phyloP scores from a whole-genome alignment of 345 rosid genomes.

The Hibiscus tridactylites region DNA sequence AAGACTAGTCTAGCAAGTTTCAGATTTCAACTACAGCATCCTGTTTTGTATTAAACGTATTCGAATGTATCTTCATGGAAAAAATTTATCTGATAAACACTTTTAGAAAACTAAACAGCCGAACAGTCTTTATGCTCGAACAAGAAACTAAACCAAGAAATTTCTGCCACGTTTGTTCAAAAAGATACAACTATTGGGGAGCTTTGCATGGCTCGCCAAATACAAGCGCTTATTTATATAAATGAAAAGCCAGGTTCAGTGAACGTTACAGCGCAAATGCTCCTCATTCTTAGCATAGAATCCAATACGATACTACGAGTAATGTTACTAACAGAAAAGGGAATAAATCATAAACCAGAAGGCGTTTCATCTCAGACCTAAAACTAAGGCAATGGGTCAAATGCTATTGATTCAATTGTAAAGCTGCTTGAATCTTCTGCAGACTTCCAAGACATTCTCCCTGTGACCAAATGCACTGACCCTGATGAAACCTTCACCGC shows the following conservation, averaged over 20 bases:
- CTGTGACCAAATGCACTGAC: constrained; percentile 95
- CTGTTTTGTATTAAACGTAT: neutral
- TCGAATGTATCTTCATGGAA: neutral
- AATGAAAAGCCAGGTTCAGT: neutral
- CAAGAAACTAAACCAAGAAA: neutral
- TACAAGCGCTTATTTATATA: neutral
- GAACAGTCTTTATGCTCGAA: neutral
- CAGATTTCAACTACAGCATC: neutral
- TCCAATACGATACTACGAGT: neutral
- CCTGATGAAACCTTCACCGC: constrained; percentile 85
- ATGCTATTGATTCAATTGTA: constrained; percentile 34
- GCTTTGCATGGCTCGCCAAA: neutral
- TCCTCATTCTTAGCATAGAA: neutral
- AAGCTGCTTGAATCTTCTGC: constrained; percentile 84
- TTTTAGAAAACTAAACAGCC: neutral
- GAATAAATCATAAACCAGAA: neutral
- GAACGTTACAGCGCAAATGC: neutral
- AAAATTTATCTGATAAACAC: neutral
- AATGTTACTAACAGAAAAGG: neutral
- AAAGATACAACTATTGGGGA: neutral
- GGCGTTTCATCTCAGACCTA: neutral
- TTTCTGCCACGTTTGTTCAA: neutral
- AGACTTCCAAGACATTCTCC: constrained; percentile 78
- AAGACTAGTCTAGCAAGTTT: neutral
- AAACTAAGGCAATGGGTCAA: neutral